Conservation (phyloP, 1,284 basidiomycete genomes). For the Irpex sp. region DNA sequence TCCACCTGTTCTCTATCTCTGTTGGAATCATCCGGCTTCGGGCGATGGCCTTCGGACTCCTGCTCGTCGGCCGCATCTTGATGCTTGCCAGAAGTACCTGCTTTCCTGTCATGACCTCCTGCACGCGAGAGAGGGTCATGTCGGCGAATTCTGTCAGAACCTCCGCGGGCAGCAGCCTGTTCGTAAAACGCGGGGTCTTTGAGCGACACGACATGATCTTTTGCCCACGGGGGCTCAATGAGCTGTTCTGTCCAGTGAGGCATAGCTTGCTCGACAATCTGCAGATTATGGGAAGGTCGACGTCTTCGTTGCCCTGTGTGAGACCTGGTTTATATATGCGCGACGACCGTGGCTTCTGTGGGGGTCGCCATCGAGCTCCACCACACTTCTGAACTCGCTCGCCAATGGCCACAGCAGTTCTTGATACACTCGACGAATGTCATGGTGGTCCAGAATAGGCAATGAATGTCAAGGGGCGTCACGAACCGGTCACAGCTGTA, state of each 20-base stretch:
- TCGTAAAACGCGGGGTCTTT: not conserved
- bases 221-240: slow-evolving; percentile 8
- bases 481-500: not conserved
- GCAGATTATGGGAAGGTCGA: not conserved
- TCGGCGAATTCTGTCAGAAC: slow-evolving; percentile 4
- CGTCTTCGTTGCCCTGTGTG: not conserved
- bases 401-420: not conserved
- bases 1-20: not conserved
- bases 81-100: slow-evolving; percentile 5
- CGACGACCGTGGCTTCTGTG: not conserved
- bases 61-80: not conserved
- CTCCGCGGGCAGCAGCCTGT: not conserved
- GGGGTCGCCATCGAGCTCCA: not conserved
- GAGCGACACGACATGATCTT: slow-evolving; percentile 3
- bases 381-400: not conserved
- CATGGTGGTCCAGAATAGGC: not conserved
- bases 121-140: slow-evolving; percentile 6
- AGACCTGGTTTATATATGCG: not conserved
- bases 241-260: slow-evolving; percentile 5
- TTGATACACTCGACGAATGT: not conserved
- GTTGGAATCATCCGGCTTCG: not conserved
- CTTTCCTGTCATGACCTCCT: slow-evolving; percentile 2
- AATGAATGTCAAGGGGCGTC: not conserved
- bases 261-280: not conserved
- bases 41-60: not conserved